phyloP scores from a whole-genome alignment of 129 eudicot species.

The Flaveria brownii region DNA sequence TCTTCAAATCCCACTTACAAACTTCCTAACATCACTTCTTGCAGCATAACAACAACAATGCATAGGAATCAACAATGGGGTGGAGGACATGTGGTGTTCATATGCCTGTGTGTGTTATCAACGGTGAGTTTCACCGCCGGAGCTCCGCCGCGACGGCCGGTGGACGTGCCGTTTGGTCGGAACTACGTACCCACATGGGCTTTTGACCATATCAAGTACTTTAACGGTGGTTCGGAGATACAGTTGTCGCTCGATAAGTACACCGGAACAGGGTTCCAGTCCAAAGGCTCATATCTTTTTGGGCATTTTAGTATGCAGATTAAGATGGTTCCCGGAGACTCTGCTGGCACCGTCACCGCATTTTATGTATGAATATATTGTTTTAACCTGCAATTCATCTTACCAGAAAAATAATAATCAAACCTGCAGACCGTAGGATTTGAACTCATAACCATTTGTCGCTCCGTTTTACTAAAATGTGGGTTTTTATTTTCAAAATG shows the following conservation, averaged over 20 bases:
- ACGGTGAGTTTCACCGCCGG: constrained; percentile 38
- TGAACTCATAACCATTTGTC: no score
- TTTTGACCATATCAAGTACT: constrained; percentile 85
- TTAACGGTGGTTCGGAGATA: constrained; percentile 78
- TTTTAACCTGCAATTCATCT: no score
- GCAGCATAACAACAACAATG: constrained; percentile 12
- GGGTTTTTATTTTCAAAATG: not conserved
- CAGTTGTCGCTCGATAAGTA: constrained; percentile 69
- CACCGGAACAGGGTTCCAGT: constrained; percentile 93
- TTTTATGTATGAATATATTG: constrained; percentile 52
- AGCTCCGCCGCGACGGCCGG: constrained; percentile 52
- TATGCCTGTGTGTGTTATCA: constrained; percentile 26
- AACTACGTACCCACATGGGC: constrained; percentile 96
- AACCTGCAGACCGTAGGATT: no score
- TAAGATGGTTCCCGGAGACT: constrained; percentile 86
- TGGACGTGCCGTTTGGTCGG: constrained; percentile 75
- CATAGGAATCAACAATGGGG: not conserved
- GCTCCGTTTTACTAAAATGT: no score
- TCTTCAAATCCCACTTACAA: not conserved
- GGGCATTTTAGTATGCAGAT: constrained; percentile 91
- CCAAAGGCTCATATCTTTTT: constrained; percentile 82
- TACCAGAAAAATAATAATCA: no score
- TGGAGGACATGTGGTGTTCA: not conserved
- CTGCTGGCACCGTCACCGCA: constrained; percentile 97
- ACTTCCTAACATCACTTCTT: not conserved